A percentile compares a stretch with the other conserved stretches of the same genome.
Conservation (phyloP, 148 eudicot genomes). For the Fagopyrum esculentum region DNA sequence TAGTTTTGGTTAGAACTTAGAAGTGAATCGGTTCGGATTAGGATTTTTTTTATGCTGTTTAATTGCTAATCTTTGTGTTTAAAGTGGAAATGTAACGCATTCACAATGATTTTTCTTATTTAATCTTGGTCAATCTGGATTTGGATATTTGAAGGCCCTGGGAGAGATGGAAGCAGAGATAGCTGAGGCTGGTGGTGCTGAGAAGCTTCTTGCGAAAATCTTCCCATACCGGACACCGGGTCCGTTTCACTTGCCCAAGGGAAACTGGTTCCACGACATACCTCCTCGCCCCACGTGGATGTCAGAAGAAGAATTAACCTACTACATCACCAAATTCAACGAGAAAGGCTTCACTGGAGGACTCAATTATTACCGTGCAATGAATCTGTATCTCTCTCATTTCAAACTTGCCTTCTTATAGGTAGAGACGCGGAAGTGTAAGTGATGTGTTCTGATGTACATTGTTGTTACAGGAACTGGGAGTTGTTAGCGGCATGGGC, state of each 20-base stretch:
- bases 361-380: slow-evolving; percentile 30
- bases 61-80: background rate
- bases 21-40: background rate
- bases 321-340: slow-evolving; percentile 16
- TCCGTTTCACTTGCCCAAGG: slow-evolving; percentile 37
- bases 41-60: background rate
- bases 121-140: background rate
- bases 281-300: slow-evolving; percentile 36
- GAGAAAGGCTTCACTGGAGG: slow-evolving; percentile 28
- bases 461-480: slow-evolving; percentile 38
- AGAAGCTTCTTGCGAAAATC: slow-evolving; percentile 13
- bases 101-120: background rate
- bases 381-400: slow-evolving; percentile 17
- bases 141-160: background rate
- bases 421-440: no score
- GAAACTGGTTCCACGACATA: slow-evolving; percentile 7
- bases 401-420: no score
- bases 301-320: slow-evolving; percentile 17
- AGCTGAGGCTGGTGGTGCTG: slow-evolving; percentile 21
- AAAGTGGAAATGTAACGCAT: background rate
- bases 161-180: slow-evolving; percentile 43
- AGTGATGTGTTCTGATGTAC: background rate
- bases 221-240: slow-evolving; percentile 17
- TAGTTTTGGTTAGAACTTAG: no score
- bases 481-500: slow-evolving; percentile 50